A percentile compares a stretch with the other conserved stretches of the same genome.
Evolutionary conservation across 208 protist species (phyloP).

Genomic region (Crithidia thermophila): DNA sequence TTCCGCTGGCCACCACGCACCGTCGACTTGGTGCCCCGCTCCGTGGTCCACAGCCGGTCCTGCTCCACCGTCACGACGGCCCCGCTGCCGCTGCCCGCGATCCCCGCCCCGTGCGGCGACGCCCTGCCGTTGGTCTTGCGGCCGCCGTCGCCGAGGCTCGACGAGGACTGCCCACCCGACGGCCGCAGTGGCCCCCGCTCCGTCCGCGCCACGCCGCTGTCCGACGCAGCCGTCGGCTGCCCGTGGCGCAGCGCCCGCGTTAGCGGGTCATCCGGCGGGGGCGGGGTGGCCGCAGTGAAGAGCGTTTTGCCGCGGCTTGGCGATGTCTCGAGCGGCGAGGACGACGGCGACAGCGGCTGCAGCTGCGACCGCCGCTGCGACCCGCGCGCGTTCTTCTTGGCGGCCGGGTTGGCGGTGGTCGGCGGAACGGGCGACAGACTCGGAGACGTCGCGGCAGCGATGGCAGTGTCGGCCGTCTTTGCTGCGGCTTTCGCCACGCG

Average conservation of each 20-base stretch:
- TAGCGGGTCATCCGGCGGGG: conserved; percentile 12
- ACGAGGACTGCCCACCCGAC: background rate
- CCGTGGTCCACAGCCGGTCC: conserved; percentile 18
- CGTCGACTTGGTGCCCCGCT: conserved; percentile 1
- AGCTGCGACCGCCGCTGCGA: conserved; percentile 3
- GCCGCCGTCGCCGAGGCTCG: conserved; percentile 5
- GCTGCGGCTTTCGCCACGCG: background rate
- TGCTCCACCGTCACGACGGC: conserved; percentile 26
- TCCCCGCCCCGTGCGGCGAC: background rate
- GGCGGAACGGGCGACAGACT: conserved; percentile 6
- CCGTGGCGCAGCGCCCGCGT: conserved; percentile 30
- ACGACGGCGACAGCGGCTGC: conserved; percentile 1
- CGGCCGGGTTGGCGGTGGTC: background rate
- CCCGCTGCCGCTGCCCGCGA: background rate
- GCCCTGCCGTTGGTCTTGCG: background rate
- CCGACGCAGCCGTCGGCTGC: background rate
- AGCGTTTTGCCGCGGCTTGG: conserved; percentile 2
- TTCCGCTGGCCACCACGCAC: conserved; percentile 9
- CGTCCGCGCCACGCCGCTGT: background rate
- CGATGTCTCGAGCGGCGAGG: background rate
- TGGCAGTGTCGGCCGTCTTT: background rate
- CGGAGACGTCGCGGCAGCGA: background rate
- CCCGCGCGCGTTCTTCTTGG: background rate
- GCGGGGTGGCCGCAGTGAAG: background rate
- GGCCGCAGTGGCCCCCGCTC: background rate